A percentile compares a stretch with the other conserved stretches of the same genome.
These are phyloP conservation scores for Phlebopus sp. DNA, from an alignment of 1,284 basidiomycete genomes.

Conservation along the genomic window DNA sequence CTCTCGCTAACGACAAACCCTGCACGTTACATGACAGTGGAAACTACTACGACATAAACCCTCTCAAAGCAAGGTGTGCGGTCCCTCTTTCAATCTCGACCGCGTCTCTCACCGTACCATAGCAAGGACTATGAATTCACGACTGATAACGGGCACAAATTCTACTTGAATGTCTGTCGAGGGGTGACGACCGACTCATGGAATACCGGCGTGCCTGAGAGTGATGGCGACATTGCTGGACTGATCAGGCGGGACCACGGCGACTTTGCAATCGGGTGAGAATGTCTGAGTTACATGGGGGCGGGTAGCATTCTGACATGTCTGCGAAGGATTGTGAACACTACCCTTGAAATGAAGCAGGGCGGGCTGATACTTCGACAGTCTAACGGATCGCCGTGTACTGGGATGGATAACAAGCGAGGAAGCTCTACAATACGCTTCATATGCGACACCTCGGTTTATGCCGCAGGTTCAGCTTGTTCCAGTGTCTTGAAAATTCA, in stretches of 20 bases:
- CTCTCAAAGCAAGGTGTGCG: constrained; percentile 50
- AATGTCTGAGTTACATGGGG: background rate
- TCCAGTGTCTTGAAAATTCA: background rate
- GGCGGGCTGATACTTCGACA: constrained; percentile 48
- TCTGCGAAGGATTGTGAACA: constrained; percentile 52
- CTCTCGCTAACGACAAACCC: constrained; percentile 37
- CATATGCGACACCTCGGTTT: constrained; percentile 57
- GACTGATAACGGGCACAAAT: constrained; percentile 44
- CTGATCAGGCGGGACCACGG: constrained; percentile 60
- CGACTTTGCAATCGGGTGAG: constrained; percentile 73
- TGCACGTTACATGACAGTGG: constrained; percentile 43
- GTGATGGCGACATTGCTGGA: constrained; percentile 55
- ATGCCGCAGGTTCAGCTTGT: constrained; percentile 43
- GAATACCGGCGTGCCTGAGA: constrained; percentile 48
- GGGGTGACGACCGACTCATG: constrained; percentile 54
- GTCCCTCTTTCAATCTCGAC: background rate
- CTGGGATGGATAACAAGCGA: constrained; percentile 43
- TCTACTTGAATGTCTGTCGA: constrained; percentile 64
- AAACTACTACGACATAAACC: constrained; percentile 62
- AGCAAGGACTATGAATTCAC: constrained; percentile 64
- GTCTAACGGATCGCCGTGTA: constrained; percentile 60
- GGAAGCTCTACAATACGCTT: constrained; percentile 65
- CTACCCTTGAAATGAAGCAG: constrained; percentile 51
- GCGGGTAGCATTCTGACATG: background rate
- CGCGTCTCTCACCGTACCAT: constrained; percentile 7